A percentile compares a stretch with the other conserved stretches of the same genome.
Conservation (phyloP, 1,284 basidiomycete species). For the Boletus subluridellus region DNA sequence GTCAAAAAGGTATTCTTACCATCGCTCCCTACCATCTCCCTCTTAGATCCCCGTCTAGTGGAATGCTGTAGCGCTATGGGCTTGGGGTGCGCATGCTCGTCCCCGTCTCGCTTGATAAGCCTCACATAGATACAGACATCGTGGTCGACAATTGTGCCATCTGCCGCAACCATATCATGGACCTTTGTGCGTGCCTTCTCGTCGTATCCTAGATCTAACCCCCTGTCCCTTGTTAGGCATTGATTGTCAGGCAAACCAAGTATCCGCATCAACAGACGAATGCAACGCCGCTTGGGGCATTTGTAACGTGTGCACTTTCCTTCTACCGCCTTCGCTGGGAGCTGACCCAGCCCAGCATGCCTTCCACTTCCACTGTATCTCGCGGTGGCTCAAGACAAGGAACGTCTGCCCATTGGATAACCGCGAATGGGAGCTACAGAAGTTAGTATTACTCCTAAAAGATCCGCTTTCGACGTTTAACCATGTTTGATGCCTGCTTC, state of each 20-base stretch:
- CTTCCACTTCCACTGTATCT: slow-evolving; percentile 99
- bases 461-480: neutral
- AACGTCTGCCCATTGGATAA: slow-evolving; percentile 99
- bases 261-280: slow-evolving; percentile 93
- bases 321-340: neutral
- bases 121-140: slow-evolving; percentile 59
- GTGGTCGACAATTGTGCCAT: slow-evolving; percentile 96
- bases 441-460: slow-evolving; percentile 49
- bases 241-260: slow-evolving; percentile 99
- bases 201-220: slow-evolving; percentile 6
- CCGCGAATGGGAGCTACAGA: slow-evolving; percentile 92
- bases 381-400: slow-evolving; percentile 98
- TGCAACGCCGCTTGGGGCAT: slow-evolving; percentile 99
- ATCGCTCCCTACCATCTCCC: slow-evolving; percentile 6
- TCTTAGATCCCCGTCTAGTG: slow-evolving; percentile 55
- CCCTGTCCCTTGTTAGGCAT: slow-evolving; percentile 63
- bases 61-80: slow-evolving; percentile 95
- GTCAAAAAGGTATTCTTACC: slow-evolving; percentile 81
- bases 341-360: slow-evolving; percentile 70
- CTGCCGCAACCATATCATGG: slow-evolving; percentile 98
- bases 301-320: slow-evolving; percentile 76
- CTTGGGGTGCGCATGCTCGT: slow-evolving; percentile 70
- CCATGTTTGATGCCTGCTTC: neutral
- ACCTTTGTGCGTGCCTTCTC: slow-evolving; percentile 69
- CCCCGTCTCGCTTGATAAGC: neutral